Conservation (phyloP, 2,329 filamentous ascomycete species). For the Pseudocercospora fijiensis region DNA sequence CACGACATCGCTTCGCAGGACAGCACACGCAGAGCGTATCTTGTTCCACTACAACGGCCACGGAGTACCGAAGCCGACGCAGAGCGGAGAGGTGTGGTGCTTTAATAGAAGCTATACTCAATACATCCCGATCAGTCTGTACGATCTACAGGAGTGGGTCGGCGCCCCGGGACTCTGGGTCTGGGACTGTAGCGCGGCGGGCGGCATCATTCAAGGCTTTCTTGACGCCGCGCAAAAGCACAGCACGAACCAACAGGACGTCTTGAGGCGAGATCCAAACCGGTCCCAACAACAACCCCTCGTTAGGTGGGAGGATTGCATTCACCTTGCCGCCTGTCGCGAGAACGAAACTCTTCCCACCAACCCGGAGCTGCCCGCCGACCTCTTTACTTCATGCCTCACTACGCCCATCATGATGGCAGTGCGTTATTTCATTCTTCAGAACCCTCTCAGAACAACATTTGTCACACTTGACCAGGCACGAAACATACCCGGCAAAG, state of each 20-base stretch:
- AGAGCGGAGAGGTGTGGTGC: slow-evolving; percentile 97
- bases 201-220: slow-evolving; percentile 93
- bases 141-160: slow-evolving; percentile 93
- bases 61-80: slow-evolving; percentile 91
- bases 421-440: slow-evolving; percentile 90
- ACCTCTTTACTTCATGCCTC: slow-evolving; percentile 92
- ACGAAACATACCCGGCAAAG: slow-evolving; percentile 81
- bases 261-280: slow-evolving; percentile 67
- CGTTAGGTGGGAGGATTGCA: slow-evolving; percentile 76
- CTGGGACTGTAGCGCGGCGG: slow-evolving; percentile 95
- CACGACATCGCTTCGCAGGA: slow-evolving; percentile 81
- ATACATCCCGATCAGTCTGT: slow-evolving; percentile 94
- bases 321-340: slow-evolving; percentile 88
- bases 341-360: slow-evolving; percentile 91
- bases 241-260: slow-evolving; percentile 80
- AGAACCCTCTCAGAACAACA: slow-evolving; percentile 69
- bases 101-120: slow-evolving; percentile 99
- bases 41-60: slow-evolving; percentile 99
- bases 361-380: slow-evolving; percentile 87
- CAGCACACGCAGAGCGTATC: slow-evolving; percentile 92
- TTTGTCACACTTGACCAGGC: slow-evolving; percentile 74
- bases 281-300: slow-evolving; percentile 31
- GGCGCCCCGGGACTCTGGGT: slow-evolving; percentile 94
- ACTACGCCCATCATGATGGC: slow-evolving; percentile 98
- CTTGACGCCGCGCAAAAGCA: slow-evolving; percentile 94